A percentile compares a stretch with the other conserved stretches of the same genome.
phyloP scores from a whole-genome alignment of 148 eudicot species.

The Vaccinium macrocarpon region DNA sequence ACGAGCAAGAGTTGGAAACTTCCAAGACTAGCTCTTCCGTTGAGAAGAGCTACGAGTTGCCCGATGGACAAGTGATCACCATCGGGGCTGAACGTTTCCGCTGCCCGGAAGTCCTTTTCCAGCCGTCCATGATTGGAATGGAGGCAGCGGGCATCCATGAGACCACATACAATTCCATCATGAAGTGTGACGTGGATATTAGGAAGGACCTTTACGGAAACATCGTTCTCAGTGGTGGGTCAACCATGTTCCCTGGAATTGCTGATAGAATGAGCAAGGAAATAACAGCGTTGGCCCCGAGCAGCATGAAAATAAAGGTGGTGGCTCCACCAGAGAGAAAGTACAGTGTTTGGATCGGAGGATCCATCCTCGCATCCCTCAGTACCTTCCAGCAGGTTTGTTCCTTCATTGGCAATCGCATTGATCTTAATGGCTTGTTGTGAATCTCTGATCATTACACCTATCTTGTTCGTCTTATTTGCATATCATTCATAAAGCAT shows the following conservation, averaged over 20 bases:
- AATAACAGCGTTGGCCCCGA: slow-evolving; percentile 23
- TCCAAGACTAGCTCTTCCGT: slow-evolving; percentile 25
- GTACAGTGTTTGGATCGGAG: slow-evolving; percentile 16
- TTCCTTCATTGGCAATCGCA: neutral
- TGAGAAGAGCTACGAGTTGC: slow-evolving; percentile 24
- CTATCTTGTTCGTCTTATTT: no score
- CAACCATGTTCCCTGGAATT: slow-evolving; percentile 28
- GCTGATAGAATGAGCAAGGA: slow-evolving; percentile 29
- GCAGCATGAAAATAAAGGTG: slow-evolving; percentile 14
- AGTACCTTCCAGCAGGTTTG: slow-evolving; percentile 15
- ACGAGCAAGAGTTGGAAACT: slow-evolving; percentile 24
- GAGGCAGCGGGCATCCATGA: slow-evolving; percentile 60
- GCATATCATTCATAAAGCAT: no score
- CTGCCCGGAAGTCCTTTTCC: slow-evolving; percentile 73
- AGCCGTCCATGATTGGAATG: slow-evolving; percentile 70
- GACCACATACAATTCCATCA: slow-evolving; percentile 9
- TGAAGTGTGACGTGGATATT: slow-evolving; percentile 5
- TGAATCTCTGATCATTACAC: neutral
- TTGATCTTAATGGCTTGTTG: neutral
- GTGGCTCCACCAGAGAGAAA: slow-evolving; percentile 15
- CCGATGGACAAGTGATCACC: slow-evolving; percentile 9
- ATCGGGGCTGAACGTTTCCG: slow-evolving; percentile 66
- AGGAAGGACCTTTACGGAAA: slow-evolving; percentile 4
- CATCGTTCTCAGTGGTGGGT: slow-evolving; percentile 15
- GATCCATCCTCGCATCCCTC: slow-evolving; percentile 11